Conservation (phyloP, 371 early-diverging fungal genomes). For the Rhizopus sp. region DNA sequence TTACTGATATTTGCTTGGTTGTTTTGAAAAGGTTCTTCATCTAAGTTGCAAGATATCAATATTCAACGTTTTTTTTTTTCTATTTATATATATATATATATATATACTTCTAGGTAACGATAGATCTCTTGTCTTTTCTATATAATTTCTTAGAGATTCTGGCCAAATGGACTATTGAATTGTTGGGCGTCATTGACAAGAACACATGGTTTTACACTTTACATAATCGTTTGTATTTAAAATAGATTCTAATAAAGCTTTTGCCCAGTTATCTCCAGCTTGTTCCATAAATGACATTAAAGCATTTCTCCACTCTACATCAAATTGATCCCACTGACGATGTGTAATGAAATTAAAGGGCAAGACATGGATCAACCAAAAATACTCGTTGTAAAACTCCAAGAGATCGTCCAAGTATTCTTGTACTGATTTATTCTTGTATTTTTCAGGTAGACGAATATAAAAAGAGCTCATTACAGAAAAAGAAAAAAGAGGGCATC, state of each 20-base stretch:
- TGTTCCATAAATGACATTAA: conserved; percentile 23
- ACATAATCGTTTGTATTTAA: conserved; percentile 23
- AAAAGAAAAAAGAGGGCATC: neutral
- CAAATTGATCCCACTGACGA: conserved; percentile 49
- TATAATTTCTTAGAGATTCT: conserved; percentile 16
- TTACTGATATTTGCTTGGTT: conserved; percentile 21
- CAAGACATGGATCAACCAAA: conserved; percentile 48
- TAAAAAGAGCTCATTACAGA: neutral
- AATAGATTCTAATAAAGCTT: conserved; percentile 21
- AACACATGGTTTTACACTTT: neutral
- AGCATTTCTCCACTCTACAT: conserved; percentile 49
- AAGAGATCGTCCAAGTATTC: conserved; percentile 41
- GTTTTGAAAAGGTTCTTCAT: neutral
- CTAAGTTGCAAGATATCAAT: no score
- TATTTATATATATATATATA: no score
- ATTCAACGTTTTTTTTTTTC: neutral
- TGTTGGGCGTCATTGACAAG: neutral
- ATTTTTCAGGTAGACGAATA: conserved; percentile 12
- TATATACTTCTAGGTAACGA: conserved; percentile 23
- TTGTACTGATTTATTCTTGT: conserved; percentile 15
- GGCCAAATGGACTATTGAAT: conserved; percentile 25
- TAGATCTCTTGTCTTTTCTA: conserved; percentile 17
- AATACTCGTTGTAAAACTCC: conserved; percentile 32
- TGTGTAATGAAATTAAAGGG: conserved; percentile 56
- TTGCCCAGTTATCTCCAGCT: conserved; percentile 23